A percentile compares a stretch with the other conserved stretches of the same genome.
Conservation (phyloP, 2,329 filamentous ascomycete genomes). For the Lachnellula willkommii region DNA sequence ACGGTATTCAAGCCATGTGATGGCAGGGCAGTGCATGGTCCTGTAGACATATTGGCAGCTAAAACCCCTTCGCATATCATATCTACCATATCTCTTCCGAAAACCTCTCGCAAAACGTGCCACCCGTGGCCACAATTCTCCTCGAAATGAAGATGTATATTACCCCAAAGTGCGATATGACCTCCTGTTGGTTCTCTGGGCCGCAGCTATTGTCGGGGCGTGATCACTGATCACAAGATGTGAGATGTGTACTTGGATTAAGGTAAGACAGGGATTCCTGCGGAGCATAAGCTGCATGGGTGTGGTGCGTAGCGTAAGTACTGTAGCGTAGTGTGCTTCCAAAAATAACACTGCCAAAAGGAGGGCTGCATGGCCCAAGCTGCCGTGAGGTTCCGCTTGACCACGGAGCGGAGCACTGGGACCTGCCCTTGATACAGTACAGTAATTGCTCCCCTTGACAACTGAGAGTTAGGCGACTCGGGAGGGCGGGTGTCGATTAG, state of each 20-base stretch:
- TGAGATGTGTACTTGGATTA: conserved; percentile 5
- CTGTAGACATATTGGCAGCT: too few relatives aligned
- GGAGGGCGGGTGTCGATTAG: not conserved
- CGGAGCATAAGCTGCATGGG: not conserved
- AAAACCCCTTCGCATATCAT: not conserved
- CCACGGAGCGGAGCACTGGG: not conserved
- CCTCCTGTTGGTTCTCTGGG: not conserved
- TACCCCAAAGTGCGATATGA: not conserved
- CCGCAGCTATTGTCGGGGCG: not conserved
- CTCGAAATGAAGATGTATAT: not conserved
- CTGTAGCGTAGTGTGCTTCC: not conserved
- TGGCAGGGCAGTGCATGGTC: too few relatives aligned
- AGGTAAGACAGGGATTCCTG: conserved; percentile 3
- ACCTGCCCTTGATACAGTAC: not conserved
- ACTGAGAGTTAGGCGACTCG: not conserved
- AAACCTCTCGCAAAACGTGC: not conserved
- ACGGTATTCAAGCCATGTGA: too few relatives aligned
- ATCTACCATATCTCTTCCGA: not conserved
- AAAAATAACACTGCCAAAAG: not conserved
- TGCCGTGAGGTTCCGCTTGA: not conserved
- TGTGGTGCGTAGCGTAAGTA: not conserved
- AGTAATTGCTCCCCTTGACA: not conserved
- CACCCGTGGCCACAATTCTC: not conserved
- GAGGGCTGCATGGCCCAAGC: not conserved
- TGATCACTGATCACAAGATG: not conserved